phyloP scores from a whole-genome alignment of 2,329 filamentous ascomycete species.

The Colletotrichum ledebouriae region DNA sequence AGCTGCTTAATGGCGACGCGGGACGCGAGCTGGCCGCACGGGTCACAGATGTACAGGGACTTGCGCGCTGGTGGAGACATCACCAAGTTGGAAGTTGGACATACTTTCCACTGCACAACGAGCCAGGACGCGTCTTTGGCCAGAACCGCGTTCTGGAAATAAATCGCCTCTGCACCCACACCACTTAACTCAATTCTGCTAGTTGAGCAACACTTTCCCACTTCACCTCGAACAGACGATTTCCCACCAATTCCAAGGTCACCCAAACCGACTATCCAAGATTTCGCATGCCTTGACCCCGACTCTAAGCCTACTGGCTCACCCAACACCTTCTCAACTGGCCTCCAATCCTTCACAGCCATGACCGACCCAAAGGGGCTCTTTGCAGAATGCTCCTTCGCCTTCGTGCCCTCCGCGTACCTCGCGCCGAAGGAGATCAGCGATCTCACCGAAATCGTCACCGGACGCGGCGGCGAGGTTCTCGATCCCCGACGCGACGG shows the following conservation, averaged over 20 bases:
- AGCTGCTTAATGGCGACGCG: not conserved
- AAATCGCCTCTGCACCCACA: slow-evolving; percentile 21
- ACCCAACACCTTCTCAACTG: not conserved
- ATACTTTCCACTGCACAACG: not conserved
- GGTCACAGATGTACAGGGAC: slow-evolving; percentile 21
- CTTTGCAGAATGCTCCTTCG: slow-evolving; percentile 59
- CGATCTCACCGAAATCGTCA: slow-evolving; percentile 59
- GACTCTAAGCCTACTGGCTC: slow-evolving; percentile 15
- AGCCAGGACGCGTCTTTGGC: slow-evolving; percentile 17
- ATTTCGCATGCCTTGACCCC: slow-evolving; percentile 26
- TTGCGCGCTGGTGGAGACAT: accelerated
- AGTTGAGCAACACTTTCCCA: too few species aligned
- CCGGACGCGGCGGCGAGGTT: slow-evolving; percentile 65
- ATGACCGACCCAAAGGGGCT: slow-evolving; percentile 50
- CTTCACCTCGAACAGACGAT: slow-evolving; percentile 1
- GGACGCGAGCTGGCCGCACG: slow-evolving; percentile 15
- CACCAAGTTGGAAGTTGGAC: not conserved
- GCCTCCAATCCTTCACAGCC: slow-evolving; percentile 6
- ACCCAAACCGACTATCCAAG: not conserved
- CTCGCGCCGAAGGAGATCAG: slow-evolving; percentile 57
- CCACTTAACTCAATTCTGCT: not conserved
- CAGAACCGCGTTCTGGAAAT: slow-evolving; percentile 32
- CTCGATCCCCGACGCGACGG: slow-evolving; percentile 63
- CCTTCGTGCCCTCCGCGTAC: slow-evolving; percentile 59
- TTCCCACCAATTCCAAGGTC: not conserved